A percentile compares a stretch with the other conserved stretches of the same genome.
Conservation (phyloP, 176 grass and related monocot genomes). For the Avena insularis region DNA sequence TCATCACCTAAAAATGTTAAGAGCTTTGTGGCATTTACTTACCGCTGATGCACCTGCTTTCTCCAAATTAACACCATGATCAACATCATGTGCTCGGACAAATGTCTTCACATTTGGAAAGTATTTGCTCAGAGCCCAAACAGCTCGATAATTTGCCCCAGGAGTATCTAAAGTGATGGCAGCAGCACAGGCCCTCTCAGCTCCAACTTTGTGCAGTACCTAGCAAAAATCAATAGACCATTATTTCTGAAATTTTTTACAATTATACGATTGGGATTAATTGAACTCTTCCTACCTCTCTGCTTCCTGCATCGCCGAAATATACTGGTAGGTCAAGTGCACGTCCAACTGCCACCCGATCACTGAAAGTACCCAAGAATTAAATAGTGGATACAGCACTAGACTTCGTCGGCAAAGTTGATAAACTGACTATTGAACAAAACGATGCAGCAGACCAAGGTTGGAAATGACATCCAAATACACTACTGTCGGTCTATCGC, state of each 20-base stretch:
- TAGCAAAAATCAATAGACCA: constrained; percentile 42
- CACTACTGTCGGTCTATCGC: background rate
- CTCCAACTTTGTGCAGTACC: constrained; percentile 99
- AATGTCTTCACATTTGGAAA: constrained; percentile 98
- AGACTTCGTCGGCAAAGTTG: background rate
- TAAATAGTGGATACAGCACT: constrained; percentile 22
- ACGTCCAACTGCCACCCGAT: constrained; percentile 90
- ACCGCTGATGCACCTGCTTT: constrained; percentile 95
- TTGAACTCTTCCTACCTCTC: constrained; percentile 64
- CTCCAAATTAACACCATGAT: constrained; percentile 98
- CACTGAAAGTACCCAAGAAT: constrained; percentile 58
- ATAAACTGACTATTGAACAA: constrained; percentile 40
- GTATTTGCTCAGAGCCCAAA: constrained; percentile 98
- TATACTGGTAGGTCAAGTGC: constrained; percentile 95
- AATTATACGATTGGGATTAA: background rate
- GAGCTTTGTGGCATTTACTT: constrained; percentile 48
- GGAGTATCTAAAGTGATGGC: constrained; percentile 99
- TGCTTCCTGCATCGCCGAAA: constrained; percentile 98
- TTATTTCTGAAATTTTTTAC: constrained; percentile 19
- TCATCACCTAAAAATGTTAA: background rate
- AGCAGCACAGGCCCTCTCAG: constrained; percentile 95
- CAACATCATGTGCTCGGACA: constrained; percentile 97
- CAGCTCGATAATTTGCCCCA: constrained; percentile 97
- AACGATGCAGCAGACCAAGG: constrained; percentile 1
- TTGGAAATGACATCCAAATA: background rate